Evolutionary conservation across 805 yeast species (phyloP), one percentile per base, ranked within the genome.

Genomic region (Nadsonia fulvescens): DNA sequence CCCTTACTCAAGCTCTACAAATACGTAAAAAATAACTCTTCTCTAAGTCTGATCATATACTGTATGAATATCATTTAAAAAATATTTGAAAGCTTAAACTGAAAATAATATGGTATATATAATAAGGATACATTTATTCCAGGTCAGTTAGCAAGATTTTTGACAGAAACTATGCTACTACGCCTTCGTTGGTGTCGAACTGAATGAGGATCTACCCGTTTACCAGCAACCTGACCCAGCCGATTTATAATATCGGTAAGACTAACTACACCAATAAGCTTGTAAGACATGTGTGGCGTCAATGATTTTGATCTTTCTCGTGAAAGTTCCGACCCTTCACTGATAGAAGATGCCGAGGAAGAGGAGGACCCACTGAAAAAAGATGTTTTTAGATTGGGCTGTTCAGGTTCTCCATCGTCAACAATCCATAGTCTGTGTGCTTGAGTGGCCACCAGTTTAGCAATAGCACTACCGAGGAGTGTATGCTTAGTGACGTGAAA

Each of bases 401-500:
- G 29, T 6, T 40, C 27, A 5, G 43, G 25, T 14, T 15, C 28
- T 9, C 22, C 32, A 11, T 35, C 33, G 32, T 51, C 53, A 12
- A 53, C 54, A 20, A 55, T 49, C 54, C 58, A 41, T 42, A 54
- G 39, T 47, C 98, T 64, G 53, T 86, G 98, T 2, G 93, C 68
- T 48, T 74, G 73, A 2, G 98, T 86, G 5, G 98, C 96, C 8
- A 86, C 96, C 38, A 86, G 58, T 48, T 89, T 86, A 17, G 96
- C 96, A 43, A 89, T 64, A 6, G 91, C 81, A 47, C 93, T 66
- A 17, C 81, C 92, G 26, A 89, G 59, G 0, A 89, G 71, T 6
- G 91, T 69, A 20, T 64, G 62, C 33, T 69, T 66, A 35, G 78
- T 73, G 14, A 86, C 94, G 47, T 86, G 93, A 62, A 86, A 86